Percentiles rank a stretch among this genome's conserved stretches.
phyloP scores from a whole-genome alignment of 2,329 filamentous ascomycete genomes.

The Claviceps sp. region DNA sequence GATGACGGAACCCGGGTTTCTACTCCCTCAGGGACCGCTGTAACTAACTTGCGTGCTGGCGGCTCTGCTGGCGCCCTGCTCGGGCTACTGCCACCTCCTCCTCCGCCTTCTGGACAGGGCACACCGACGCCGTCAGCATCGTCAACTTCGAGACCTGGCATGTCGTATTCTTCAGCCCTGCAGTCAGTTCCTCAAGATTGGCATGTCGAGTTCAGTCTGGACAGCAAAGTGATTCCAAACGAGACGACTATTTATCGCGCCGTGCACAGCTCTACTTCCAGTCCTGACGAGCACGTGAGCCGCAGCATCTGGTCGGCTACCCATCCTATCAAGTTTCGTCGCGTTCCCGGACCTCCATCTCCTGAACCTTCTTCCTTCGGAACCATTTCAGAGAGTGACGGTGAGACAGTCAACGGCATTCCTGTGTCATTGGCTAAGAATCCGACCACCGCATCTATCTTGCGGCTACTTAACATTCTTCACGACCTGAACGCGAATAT shows the following conservation, averaged over 20 bases:
- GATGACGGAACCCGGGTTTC: constrained; percentile 81
- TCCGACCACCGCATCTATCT: constrained; percentile 72
- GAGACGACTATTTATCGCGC: constrained; percentile 95
- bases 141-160: constrained; percentile 41
- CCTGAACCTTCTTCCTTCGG: constrained; percentile 53
- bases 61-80: constrained; percentile 16
- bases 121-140: constrained; percentile 38
- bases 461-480: constrained; percentile 76
- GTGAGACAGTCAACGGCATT: constrained; percentile 45
- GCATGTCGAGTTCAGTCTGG: constrained; percentile 92
- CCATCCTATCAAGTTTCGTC: constrained; percentile 84
- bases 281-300: constrained; percentile 48
- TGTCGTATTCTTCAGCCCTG: constrained; percentile 76
- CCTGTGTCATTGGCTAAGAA: constrained; percentile 73
- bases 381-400: constrained; percentile 29
- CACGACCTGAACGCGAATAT: constrained; percentile 89
- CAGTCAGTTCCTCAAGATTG: constrained; percentile 77
- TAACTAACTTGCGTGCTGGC: constrained; percentile 21
- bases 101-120: constrained; percentile 20
- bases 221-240: constrained; percentile 69
- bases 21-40: constrained; percentile 48
- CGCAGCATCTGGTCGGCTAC: constrained; percentile 82
- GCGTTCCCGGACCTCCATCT: constrained; percentile 70
- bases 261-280: constrained; percentile 51
- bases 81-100: constrained; percentile 2